phyloP scores from a whole-genome alignment of 495 filamentous ascomycete genomes.

The Hyaloscypha finlandica region DNA sequence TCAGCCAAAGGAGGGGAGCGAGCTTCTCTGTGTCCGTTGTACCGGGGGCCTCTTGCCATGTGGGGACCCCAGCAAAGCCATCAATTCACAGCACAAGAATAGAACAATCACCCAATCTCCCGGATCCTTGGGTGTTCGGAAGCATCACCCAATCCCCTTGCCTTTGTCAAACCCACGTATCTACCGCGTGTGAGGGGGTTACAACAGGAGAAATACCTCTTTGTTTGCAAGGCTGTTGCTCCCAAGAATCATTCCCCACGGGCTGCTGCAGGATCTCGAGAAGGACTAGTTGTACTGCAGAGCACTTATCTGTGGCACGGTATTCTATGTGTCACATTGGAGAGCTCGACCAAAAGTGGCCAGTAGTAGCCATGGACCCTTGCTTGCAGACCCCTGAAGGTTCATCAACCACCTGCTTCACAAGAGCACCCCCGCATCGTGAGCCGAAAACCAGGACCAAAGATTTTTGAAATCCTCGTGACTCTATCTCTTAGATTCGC shows the following conservation, averaged over 20 bases:
- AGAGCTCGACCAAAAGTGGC: background rate
- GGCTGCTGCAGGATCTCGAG: constrained; percentile 2
- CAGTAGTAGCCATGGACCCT: background rate
- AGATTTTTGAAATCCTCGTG: background rate
- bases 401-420: background rate
- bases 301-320: background rate
- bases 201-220: background rate
- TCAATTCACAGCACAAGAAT: constrained; percentile 1
- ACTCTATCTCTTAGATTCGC: background rate
- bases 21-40: background rate
- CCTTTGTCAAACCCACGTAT: background rate
- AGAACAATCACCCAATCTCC: constrained; percentile 5
- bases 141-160: background rate
- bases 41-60: background rate
- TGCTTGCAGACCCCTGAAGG: background rate
- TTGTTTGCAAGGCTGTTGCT: background rate
- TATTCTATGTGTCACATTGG: background rate
- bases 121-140: constrained; percentile 1
- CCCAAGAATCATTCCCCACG: background rate
- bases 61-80: constrained; percentile 1
- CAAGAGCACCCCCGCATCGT: background rate
- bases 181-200: background rate
- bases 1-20: constrained; percentile 14
- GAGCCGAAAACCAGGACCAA: background rate
- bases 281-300: background rate